A percentile compares a stretch with the other conserved stretches of the same genome.
Conservation (phyloP, 2,329 filamentous ascomycete species). For the Fusarium palustre region DNA sequence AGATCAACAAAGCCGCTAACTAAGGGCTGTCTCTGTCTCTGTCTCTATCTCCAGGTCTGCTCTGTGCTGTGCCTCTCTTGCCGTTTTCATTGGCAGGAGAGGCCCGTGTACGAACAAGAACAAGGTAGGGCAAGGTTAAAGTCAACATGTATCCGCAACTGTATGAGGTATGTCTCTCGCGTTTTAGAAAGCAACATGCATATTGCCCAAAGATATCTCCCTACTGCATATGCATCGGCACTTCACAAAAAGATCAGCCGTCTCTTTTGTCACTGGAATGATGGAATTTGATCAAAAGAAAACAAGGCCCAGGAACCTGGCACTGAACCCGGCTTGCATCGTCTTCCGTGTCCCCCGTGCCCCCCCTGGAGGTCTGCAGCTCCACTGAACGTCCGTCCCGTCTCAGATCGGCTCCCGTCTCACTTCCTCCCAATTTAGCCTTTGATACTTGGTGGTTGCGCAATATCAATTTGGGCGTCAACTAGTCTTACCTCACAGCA, state of each 20-base stretch:
- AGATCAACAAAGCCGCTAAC: constrained; percentile 45
- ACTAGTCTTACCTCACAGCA: constrained; percentile 7
- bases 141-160: background rate
- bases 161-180: background rate
- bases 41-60: too few species aligned
- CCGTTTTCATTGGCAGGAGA: constrained; percentile 29
- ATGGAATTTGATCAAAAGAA: background rate
- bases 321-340: constrained; percentile 21
- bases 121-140: background rate
- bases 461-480: constrained; percentile 5
- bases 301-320: constrained; percentile 15
- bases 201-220: constrained; percentile 5
- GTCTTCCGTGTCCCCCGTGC: background rate
- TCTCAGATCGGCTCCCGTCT: constrained; percentile 21
- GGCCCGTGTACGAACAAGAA: constrained; percentile 24
- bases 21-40: constrained; percentile 29
- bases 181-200: background rate
- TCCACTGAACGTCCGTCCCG: constrained; percentile 16
- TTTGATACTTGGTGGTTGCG: constrained; percentile 18
- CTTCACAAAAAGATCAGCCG: constrained; percentile 15
- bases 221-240: constrained; percentile 2
- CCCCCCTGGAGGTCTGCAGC: constrained; percentile 1
- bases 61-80: constrained; percentile 25
- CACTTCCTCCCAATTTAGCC: background rate
- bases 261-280: constrained; percentile 12